Evolutionary conservation across 164 flowering plant genomes (phyloP), one percentile per base, ranked within the genome.

Genomic region (Vitis labrusca): DNA sequence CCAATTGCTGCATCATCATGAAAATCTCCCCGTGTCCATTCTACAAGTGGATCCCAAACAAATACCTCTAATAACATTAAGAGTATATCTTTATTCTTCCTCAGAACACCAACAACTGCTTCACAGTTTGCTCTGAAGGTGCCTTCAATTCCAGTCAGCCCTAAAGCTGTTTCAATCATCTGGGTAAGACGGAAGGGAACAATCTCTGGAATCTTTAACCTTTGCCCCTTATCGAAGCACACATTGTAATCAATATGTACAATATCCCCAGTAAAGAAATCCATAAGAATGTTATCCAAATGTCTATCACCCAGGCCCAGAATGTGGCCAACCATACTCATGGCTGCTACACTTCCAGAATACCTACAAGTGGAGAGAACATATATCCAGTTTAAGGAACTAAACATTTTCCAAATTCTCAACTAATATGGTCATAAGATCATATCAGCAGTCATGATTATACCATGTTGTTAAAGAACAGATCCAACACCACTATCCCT

Each of bases 161-260:
- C 99, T 73, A 95, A 77, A 73, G 99, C 96, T 59, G 93, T 86
- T 85, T 95, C 99, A 71, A 95, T 83, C 66, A 82, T 91, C 80
- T 95, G 98, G 29, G 99, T 95, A 29, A 95, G 95, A 73, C 99
- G 98, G 73, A 95, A 95, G 27, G 99, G 99, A 63, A 95, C 99
- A 74, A 95, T 95, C 84, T 95, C 99, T 23, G 99, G 98, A 67
- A 95, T 80, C 77, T 95, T 95, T 70, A 95, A 75, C 72, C 97
- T 85, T 63, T 85, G 88, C 63, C 99, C 99, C 80, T 95, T 95
- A 70, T 95, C 99, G 77, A 95, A 95, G 77, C 97, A 92, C 64
- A 95, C 88, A 82, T 95, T 95, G 80, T 95, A 95, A 80, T 95
- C 99, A 73, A 95, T 95, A 78, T 95, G 99, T 49, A 95, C 85